Conservation (phyloP, 371 early-diverging fungal genomes). For the Apophysomyces sp. region DNA sequence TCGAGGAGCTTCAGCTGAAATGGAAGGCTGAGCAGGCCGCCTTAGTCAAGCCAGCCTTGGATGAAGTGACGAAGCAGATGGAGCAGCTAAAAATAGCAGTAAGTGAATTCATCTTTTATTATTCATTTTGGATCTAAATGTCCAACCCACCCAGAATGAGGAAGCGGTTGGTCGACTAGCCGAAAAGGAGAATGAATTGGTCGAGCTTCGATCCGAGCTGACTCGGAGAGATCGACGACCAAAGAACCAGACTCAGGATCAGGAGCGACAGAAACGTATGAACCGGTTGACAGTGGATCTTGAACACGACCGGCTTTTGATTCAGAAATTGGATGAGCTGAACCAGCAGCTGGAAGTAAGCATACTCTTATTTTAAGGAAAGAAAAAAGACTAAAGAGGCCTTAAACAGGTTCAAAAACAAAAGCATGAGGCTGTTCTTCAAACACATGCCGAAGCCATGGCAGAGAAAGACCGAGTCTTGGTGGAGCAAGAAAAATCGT, state of each 20-base stretch:
- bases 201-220: conserved; percentile 30
- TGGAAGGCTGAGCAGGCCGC: conserved; percentile 38
- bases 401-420: conserved; percentile 37
- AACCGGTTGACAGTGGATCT: conserved; percentile 46
- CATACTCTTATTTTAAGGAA: background rate
- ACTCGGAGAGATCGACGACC: conserved; percentile 35
- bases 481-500: conserved; percentile 30
- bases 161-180: conserved; percentile 30
- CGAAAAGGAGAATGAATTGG: conserved; percentile 44
- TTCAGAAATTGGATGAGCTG: conserved; percentile 44
- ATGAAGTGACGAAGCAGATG: conserved; percentile 36
- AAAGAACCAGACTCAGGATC: conserved; percentile 15
- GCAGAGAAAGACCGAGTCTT: conserved; percentile 43
- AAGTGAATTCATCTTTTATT: conserved; percentile 7
- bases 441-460: conserved; percentile 40
- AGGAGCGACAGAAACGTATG: conserved; percentile 33
- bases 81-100: conserved; percentile 40
- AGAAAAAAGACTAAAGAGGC: background rate
- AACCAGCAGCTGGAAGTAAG: conserved; percentile 44
- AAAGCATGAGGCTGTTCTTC: conserved; percentile 40
- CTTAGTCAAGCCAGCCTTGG: conserved; percentile 37
- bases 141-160: conserved; percentile 27
- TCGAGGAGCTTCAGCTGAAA: conserved; percentile 31
- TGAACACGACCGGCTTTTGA: conserved; percentile 35
- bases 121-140: background rate